A percentile compares a stretch with the other conserved stretches of the same genome.
Conservation (phyloP, 2,329 filamentous ascomycete genomes). For the Pezicula radicicola region DNA sequence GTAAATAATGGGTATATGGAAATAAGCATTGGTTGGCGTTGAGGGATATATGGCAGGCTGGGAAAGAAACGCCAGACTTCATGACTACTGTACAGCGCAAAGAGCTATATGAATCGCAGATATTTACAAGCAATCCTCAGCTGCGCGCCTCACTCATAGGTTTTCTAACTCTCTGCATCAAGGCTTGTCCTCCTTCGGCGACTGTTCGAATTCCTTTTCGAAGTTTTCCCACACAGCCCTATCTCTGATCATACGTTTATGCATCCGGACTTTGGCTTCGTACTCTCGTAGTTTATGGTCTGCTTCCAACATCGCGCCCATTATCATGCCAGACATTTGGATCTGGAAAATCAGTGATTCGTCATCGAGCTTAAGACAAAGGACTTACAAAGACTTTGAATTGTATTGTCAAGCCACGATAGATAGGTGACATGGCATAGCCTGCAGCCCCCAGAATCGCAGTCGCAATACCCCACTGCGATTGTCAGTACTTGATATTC, state of each 20-base stretch:
- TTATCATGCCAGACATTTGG: conserved; percentile 79
- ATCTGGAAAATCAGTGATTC: conserved; percentile 29
- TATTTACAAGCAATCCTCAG: neutral
- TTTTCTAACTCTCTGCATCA: conserved; percentile 7
- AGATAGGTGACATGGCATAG: conserved; percentile 65
- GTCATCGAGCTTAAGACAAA: neutral
- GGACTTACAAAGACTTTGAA: conserved; percentile 66
- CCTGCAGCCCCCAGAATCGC: conserved; percentile 60
- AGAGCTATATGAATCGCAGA: conserved; percentile 2
- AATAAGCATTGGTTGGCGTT: conserved; percentile 26
- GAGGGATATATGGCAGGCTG: neutral
- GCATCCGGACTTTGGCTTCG: conserved; percentile 61
- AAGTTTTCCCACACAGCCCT: conserved; percentile 67
- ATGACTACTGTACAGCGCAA: conserved; percentile 10
- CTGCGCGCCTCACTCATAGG: neutral
- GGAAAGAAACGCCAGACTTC: neutral
- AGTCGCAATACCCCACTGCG: conserved; percentile 64
- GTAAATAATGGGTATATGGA: conserved; percentile 21
- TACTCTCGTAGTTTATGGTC: conserved; percentile 66
- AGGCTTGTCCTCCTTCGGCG: conserved; percentile 7
- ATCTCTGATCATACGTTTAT: conserved; percentile 61
- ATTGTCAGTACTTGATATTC: conserved; percentile 2
- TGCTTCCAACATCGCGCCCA: conserved; percentile 74
- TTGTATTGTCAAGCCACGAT: conserved; percentile 69
- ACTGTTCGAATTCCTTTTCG: conserved; percentile 48